A percentile compares a stretch with the other conserved stretches of the same genome.
These are phyloP conservation scores for Agrocybe chaxingu DNA, from an alignment of 768 basidiomycete species.

Conservation along the genomic window DNA sequence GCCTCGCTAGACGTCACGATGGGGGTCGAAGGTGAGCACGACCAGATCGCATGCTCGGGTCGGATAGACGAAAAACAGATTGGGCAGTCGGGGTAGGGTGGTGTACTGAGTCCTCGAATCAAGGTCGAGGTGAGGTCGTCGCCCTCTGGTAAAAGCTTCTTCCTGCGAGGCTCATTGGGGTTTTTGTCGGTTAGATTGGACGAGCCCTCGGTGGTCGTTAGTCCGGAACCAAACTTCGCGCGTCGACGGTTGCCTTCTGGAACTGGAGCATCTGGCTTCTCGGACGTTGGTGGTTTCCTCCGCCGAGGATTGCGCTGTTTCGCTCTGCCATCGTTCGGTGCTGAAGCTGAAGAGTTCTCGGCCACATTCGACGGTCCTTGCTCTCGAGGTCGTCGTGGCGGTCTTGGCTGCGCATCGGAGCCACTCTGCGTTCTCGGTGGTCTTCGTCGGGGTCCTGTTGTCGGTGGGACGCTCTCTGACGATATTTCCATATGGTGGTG, in stretches of 20 bases:
- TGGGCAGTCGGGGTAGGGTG: constrained; percentile 75
- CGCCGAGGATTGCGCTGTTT: constrained; percentile 7
- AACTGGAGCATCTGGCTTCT: neutral
- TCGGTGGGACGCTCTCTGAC: too few relatives aligned
- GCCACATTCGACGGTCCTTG: too few relatives aligned
- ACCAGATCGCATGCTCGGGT: constrained; percentile 83
- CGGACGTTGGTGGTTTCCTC: neutral
- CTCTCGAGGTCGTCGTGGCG: too few relatives aligned
- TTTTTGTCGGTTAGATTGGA: neutral
- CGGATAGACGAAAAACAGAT: constrained; percentile 83
- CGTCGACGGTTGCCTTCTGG: constrained; percentile 13
- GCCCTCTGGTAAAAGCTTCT: constrained; percentile 19
- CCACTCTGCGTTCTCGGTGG: too few relatives aligned
- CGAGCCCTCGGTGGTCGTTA: constrained; percentile 16
- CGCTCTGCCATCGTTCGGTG: neutral
- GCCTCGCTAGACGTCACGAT: constrained; percentile 30
- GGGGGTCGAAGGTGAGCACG: constrained; percentile 69
- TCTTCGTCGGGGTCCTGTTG: too few relatives aligned
- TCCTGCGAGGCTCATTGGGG: constrained; percentile 1
- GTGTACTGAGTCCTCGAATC: constrained; percentile 58
- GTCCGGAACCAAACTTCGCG: constrained; percentile 22
- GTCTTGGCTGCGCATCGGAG: too few relatives aligned
- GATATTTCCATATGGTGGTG: too few relatives aligned
- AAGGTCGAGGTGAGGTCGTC: constrained; percentile 78
- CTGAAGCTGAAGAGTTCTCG: too few relatives aligned